Conservation (phyloP, 495 filamentous ascomycete species). For the Lasiosphaeria ovina region DNA sequence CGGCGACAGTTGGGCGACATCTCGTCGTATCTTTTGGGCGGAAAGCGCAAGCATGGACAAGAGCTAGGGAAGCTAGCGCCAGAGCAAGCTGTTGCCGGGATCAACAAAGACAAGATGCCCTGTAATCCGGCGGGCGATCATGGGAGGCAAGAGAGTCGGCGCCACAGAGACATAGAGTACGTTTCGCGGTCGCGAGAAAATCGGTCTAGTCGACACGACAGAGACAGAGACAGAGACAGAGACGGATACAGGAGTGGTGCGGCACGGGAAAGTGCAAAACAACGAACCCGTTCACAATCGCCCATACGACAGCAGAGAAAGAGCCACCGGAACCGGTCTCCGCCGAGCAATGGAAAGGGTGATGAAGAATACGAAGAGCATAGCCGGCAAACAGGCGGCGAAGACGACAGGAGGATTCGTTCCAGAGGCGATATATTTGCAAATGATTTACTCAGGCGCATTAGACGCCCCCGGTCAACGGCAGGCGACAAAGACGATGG, state of each 20-base stretch:
- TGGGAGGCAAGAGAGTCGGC: conserved; percentile 4
- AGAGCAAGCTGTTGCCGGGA: background rate
- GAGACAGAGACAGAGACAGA: conserved; percentile 11
- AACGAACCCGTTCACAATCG: conserved; percentile 26
- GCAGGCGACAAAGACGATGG: conserved; percentile 10
- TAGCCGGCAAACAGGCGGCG: background rate
- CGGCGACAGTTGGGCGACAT: conserved; percentile 54
- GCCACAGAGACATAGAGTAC: background rate
- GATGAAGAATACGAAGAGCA: conserved; percentile 4
- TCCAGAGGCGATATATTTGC: conserved; percentile 6
- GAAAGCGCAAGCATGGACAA: conserved; percentile 35
- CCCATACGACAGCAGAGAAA: background rate
- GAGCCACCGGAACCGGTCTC: too few species aligned
- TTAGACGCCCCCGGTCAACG: conserved; percentile 21
- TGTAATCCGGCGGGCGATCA: background rate
- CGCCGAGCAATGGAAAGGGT: too few species aligned
- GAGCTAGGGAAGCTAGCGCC: background rate
- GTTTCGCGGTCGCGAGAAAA: conserved; percentile 2
- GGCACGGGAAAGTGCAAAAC: conserved; percentile 4
- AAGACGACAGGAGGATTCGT: too few species aligned
- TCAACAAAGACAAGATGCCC: conserved; percentile 6
- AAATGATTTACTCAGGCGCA: conserved; percentile 16
- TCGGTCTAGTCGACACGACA: conserved; percentile 10
- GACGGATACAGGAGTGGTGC: background rate
- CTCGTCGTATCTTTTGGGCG: conserved; percentile 47